Conservation (phyloP, 345 rosid species). For the Luvunga scandens region DNA sequence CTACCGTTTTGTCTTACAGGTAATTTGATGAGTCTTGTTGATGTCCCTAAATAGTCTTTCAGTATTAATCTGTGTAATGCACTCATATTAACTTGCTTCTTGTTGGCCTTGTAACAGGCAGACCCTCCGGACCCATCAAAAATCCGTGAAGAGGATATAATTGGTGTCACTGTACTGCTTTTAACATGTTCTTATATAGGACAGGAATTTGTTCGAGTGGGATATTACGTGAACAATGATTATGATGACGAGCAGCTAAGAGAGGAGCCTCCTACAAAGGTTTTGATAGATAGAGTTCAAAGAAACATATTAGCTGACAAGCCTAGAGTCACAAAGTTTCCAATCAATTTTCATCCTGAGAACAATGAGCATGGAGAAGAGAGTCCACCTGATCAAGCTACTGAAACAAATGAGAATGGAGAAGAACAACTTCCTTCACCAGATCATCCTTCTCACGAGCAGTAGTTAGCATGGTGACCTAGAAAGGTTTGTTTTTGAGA, state of each 20-base stretch:
- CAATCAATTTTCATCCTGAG: conserved; percentile 68
- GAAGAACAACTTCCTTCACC: conserved; percentile 4
- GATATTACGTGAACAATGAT: conserved; percentile 84
- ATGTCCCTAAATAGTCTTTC: neutral
- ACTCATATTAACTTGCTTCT: neutral
- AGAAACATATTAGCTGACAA: conserved; percentile 67
- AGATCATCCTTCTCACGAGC: conserved; percentile 3
- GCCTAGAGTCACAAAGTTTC: conserved; percentile 74
- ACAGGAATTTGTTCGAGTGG: conserved; percentile 84
- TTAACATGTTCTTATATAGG: conserved; percentile 86
- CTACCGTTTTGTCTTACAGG: conserved; percentile 62
- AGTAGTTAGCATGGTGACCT: neutral
- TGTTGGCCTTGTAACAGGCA: conserved; percentile 39
- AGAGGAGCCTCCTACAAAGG: conserved; percentile 68
- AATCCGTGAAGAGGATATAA: conserved; percentile 80
- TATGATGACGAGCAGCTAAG: conserved; percentile 65
- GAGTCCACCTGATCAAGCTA: conserved; percentile 12
- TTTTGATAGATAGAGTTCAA: conserved; percentile 58
- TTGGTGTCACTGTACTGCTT: conserved; percentile 81
- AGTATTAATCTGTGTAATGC: neutral
- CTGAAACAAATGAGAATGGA: conserved; percentile 1
- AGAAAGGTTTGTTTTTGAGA: neutral
- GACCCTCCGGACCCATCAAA: conserved; percentile 71
- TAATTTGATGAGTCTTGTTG: conserved; percentile 5
- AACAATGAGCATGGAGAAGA: conserved; percentile 35